Conservation (phyloP, 2,329 filamentous ascomycete species). For the Cercospora sojina region DNA sequence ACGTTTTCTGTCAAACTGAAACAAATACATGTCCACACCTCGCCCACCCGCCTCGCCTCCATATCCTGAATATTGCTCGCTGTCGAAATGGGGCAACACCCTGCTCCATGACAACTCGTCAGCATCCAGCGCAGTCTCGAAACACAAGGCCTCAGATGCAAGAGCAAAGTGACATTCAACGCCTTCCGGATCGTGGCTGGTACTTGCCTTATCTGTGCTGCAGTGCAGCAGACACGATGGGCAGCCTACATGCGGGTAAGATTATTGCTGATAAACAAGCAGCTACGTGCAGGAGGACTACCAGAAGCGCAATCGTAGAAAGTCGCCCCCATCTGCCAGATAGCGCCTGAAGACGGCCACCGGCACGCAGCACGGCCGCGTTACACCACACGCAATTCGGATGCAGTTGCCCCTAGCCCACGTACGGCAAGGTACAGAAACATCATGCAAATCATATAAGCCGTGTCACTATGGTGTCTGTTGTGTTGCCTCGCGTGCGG, state of each 20-base stretch:
- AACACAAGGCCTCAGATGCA: background rate
- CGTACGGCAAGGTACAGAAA: background rate
- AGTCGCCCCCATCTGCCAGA: background rate
- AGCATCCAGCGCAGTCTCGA: background rate
- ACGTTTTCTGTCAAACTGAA: conserved; percentile 3
- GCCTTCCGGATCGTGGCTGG: background rate
- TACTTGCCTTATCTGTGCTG: background rate
- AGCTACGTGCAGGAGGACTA: background rate
- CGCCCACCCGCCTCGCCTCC: background rate
- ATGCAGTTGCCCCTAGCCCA: background rate
- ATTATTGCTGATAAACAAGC: background rate
- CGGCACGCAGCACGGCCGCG: background rate
- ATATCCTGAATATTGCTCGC: background rate
- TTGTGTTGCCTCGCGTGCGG: conserved; percentile 2
- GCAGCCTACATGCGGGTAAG: background rate
- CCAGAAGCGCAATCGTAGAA: background rate
- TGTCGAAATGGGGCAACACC: background rate
- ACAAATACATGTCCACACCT: background rate
- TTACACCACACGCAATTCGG: background rate
- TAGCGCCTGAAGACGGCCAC: background rate
- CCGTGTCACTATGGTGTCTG: background rate
- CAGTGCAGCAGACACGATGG: background rate
- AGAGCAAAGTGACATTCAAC: background rate
- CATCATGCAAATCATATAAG: background rate
- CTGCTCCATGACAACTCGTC: background rate